Base-by-base conservation (phyloP, 306 rosid species). In the Medicago arabica region DNA sequence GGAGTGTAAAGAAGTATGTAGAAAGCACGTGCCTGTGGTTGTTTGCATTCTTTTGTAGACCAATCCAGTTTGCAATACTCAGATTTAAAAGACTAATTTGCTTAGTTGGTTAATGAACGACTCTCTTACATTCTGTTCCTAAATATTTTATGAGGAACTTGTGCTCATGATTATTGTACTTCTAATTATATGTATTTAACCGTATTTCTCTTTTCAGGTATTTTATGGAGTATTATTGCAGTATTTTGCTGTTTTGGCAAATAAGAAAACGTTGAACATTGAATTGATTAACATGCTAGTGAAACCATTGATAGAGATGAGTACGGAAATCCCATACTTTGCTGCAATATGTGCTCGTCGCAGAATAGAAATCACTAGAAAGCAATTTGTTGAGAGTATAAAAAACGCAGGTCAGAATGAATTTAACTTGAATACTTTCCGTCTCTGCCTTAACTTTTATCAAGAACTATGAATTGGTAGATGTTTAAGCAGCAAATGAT, bases 301-400 rank as follows among this genome's bases (percentile, higher is more conserved):
- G 81, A 92, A 92, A 80, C 92, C 99, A 15, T 82, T 95, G 89
- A 86, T 88, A 81, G 97, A 95, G 74, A 92, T 92, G 88, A 95
- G 99, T 78, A 78, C 36, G 74, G 97, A 95, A 86, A 88, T 86
- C 67, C 99, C 99, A 13, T 92, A 86, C 77, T 95, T 90, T 31
- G 97, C 99, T 84, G 89, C 99, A 72, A 86, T 91, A 69, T 95
- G 99, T 89, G 97, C 99, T 83, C 96, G 97, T 69, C 89, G 85
- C 73, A 88, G 99, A 80, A 84, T 92, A 70, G 85, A 87, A 69
- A 88, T 66, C 68, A 86, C 85, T 19, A 89, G 93, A 74, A 81
- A 76, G 60, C 95, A 87, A 71, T 89, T 95, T 84, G 83, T 91
- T 76, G 91, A 75, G 80, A 77, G 71, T 34, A 76, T 86, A 67